A percentile compares a stretch with the other conserved stretches of the same genome.
phyloP scores from a whole-genome alignment of 225 moss, liverwort and hornwort genomes.

The Neckera pumila region DNA sequence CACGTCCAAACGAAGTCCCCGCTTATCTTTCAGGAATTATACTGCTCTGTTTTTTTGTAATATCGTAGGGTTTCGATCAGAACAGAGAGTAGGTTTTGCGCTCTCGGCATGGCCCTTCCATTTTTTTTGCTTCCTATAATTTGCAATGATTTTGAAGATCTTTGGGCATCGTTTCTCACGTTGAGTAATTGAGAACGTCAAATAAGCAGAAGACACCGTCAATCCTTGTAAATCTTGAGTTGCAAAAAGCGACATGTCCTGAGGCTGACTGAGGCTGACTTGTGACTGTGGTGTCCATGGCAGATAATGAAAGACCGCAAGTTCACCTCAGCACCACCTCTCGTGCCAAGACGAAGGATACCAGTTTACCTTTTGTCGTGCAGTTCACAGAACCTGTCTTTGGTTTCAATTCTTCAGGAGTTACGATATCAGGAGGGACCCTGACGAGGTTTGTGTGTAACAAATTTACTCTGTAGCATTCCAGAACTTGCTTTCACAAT shows the following conservation, averaged over 20 bases:
- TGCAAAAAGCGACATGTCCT: neutral
- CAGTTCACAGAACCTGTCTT: slow-evolving; percentile 75
- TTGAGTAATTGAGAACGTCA: neutral
- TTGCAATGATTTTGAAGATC: neutral
- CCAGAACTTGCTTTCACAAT: neutral
- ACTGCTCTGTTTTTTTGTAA: neutral
- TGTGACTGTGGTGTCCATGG: neutral
- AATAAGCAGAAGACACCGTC: neutral
- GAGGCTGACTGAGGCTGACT: neutral
- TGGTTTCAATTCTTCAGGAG: slow-evolving; percentile 46
- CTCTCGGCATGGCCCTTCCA: neutral
- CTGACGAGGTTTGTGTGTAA: slow-evolving; percentile 22
- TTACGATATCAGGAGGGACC: slow-evolving; percentile 53
- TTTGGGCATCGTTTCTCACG: neutral
- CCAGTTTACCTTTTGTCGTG: slow-evolving; percentile 38
- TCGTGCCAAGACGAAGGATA: slow-evolving; percentile 56
- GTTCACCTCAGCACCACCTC: slow-evolving; percentile 62
- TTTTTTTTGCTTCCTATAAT: neutral
- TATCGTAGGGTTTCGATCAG: neutral
- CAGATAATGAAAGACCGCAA: slow-evolving; percentile 61
- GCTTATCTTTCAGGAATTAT: neutral
- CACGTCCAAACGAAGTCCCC: neutral
- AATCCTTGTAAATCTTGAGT: neutral
- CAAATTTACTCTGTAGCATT: neutral
- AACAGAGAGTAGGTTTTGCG: neutral